Percentiles rank a stretch among this genome's conserved stretches.
These are phyloP conservation scores for Pythium monospermum DNA, from an alignment of 352 stramenopile species.

Conservation along the genomic window DNA sequence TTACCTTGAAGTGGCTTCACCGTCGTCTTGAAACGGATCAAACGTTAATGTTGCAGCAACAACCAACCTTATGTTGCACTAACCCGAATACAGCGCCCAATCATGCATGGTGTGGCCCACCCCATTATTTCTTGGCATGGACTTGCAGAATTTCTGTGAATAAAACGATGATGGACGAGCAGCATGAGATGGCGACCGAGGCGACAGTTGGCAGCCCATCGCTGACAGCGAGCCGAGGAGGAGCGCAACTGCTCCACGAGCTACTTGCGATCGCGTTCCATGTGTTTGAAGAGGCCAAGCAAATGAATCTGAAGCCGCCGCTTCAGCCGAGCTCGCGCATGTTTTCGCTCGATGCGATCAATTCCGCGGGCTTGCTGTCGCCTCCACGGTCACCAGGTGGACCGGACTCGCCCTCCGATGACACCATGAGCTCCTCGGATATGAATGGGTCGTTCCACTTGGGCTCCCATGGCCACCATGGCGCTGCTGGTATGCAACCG, in stretches of 20 bases:
- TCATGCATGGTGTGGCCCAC: no score
- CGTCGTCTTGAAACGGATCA: conserved; percentile 15
- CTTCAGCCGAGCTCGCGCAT: conserved; percentile 75
- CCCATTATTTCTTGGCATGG: no score
- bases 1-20: conserved; percentile 13
- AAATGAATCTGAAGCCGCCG: conserved; percentile 82
- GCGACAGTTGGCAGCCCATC: not conserved
- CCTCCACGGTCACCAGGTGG: conserved; percentile 24
- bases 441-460: conserved; percentile 40
- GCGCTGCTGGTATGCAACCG: conserved; percentile 26
- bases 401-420: conserved; percentile 40
- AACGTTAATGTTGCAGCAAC: no score
- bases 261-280: conserved; percentile 72
- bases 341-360: conserved; percentile 53
- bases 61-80: conserved; percentile 6
- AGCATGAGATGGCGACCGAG: not conserved
- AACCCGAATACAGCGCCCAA: no score
- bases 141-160: no score
- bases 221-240: conserved; percentile 29
- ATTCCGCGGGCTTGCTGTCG: conserved; percentile 14
- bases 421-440: conserved; percentile 29
- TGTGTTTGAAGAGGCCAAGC: conserved; percentile 74
- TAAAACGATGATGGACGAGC: conserved; percentile 26
- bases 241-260: conserved; percentile 54
- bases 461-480: conserved; percentile 28